phyloP scores from a whole-genome alignment of 306 rosid species.

The Trichosanthes truncata region DNA sequence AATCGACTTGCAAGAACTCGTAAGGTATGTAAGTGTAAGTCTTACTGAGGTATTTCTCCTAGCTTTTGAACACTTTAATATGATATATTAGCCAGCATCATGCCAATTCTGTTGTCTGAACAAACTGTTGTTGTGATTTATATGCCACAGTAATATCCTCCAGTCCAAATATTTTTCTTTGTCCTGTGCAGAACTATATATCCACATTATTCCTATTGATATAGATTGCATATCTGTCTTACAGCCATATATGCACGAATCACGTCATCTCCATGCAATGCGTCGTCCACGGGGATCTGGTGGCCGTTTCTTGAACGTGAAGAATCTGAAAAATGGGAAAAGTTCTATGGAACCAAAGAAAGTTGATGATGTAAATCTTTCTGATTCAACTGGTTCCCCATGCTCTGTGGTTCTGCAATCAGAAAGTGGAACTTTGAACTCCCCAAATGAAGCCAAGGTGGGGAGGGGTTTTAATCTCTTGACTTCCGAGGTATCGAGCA shows the following conservation, averaged over 20 bases:
- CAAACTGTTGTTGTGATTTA: background rate
- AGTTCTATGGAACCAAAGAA: conserved; percentile 22
- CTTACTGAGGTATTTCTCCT: background rate
- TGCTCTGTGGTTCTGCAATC: conserved; percentile 65
- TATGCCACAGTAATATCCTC: background rate
- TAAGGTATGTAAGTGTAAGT: conserved; percentile 40
- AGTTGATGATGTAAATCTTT: conserved; percentile 21
- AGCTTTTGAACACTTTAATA: background rate
- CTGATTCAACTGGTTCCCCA: conserved; percentile 42
- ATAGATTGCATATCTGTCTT: conserved; percentile 14
- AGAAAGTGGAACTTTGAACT: conserved; percentile 52
- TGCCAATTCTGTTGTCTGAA: background rate
- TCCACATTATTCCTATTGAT: conserved; percentile 10
- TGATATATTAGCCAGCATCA: background rate
- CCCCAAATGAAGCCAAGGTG: conserved; percentile 53
- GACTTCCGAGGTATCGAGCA: conserved; percentile 74
- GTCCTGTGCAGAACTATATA: conserved; percentile 8
- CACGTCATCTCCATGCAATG: conserved; percentile 93
- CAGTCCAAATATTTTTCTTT: background rate
- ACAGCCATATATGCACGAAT: conserved; percentile 94
- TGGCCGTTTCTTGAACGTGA: conserved; percentile 84
- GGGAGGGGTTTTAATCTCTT: conserved; percentile 48
- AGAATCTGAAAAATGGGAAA: conserved; percentile 16
- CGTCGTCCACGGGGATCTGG: conserved; percentile 92
- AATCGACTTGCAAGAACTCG: conserved; percentile 42